Evolutionary conservation across 306 rosid species (phyloP), one percentile per base, ranked within the genome.

Genomic region (Dryas drummondii): DNA sequence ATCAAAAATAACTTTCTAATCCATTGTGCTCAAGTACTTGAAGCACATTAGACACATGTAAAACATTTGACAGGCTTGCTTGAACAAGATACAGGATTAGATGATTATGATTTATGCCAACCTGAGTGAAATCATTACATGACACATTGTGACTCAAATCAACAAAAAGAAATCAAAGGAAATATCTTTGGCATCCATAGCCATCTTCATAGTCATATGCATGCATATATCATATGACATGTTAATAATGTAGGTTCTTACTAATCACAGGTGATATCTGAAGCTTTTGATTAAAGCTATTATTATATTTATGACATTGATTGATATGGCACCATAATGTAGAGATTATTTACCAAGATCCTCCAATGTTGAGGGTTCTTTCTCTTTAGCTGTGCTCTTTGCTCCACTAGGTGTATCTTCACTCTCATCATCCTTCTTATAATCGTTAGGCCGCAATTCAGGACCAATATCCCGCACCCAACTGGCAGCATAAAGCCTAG

Each of bases 381-480:
- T 91, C 79, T 77, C 89, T 74, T 84, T 75, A 47, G 79, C 51
- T 45, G 80, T 71, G 68, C 80, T 73, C 76, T 84, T 85, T 56
- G 80, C 77, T 66, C 70, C 81, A 76, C 78, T 22, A 22, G 22
- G 22, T 22, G 22, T 22, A 22, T 80, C 84, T 46, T 82, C 94
- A 48, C 65, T 71, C 54, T 73, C 79, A 51, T 84, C 89, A 45
- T 75, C 85, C 66, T 87, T 87, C 97, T 85, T 88, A 75, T 84
- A 94, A 47, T 94, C 92, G 63, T 91, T 58, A 69, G 98, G 98
- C 26, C 91, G 86, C 65, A 94, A 94, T 37, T 94, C 98, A 51
- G 97, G 98, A 82, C 98, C 97, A 44, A 94, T 90, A 76, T 94
- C 94, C 58, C 93, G 90, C 52, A 91, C 91, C 97, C 96, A 94